Conservation (phyloP, 306 rosid species). For the Pachyrhizus erosus region DNA sequence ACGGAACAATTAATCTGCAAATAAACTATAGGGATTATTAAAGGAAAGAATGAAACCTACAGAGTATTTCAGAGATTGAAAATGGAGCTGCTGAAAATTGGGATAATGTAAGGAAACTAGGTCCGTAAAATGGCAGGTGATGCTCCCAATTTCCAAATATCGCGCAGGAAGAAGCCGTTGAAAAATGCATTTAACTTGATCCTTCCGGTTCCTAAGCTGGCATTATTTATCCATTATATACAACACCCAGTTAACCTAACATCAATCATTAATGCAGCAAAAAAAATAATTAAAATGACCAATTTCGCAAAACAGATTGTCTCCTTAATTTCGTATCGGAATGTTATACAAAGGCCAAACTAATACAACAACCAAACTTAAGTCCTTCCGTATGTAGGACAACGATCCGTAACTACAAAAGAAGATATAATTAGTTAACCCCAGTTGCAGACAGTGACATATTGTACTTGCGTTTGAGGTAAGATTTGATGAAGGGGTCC, state of each 20-base stretch:
- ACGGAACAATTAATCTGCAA: neutral
- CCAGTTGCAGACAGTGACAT: slow-evolving; percentile 53
- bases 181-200: neutral
- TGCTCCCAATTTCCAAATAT: neutral
- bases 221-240: neutral
- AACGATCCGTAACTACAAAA: neutral
- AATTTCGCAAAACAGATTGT: neutral
- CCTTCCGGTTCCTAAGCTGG: neutral
- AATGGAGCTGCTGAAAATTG: neutral
- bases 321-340: neutral
- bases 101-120: neutral
- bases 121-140: neutral
- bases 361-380: neutral
- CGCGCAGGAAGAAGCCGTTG: neutral
- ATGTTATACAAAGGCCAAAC: neutral
- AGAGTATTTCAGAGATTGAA: neutral
- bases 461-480: slow-evolving; percentile 79
- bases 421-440: slow-evolving; percentile 34
- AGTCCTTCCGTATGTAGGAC: neutral
- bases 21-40: neutral
- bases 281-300: neutral
- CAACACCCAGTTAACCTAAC: slow-evolving; percentile 13
- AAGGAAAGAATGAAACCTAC: neutral
- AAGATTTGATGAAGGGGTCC: slow-evolving; percentile 88
- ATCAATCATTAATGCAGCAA: neutral